Evolutionary conservation across 2,329 filamentous ascomycete species (phyloP).

Genomic region (Pseudocercospora fuligena): DNA sequence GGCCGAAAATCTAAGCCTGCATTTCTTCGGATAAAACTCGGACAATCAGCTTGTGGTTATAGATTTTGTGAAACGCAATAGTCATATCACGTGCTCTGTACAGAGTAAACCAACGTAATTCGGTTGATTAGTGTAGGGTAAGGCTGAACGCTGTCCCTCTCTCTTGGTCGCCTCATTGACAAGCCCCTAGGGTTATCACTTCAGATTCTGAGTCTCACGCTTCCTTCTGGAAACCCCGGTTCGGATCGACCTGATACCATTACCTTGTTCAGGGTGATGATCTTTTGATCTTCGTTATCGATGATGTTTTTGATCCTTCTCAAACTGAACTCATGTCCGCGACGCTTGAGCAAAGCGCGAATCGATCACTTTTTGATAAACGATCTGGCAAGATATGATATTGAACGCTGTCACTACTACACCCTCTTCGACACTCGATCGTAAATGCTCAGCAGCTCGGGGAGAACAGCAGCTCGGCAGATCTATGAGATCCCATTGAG

Average conservation of each 20-base stretch:
- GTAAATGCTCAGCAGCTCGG: neutral
- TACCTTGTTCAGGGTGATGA: neutral
- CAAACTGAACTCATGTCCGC: neutral
- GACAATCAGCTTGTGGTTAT: neutral
- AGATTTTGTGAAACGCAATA: neutral
- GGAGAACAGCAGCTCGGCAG: neutral
- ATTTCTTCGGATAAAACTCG: neutral
- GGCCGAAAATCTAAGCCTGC: too few relatives aligned
- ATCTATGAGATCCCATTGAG: neutral
- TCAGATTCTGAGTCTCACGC: constrained; percentile 6
- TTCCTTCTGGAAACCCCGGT: constrained; percentile 6
- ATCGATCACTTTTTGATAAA: neutral
- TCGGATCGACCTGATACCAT: neutral
- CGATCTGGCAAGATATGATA: neutral
- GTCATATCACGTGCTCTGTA: neutral
- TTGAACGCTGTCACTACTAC: neutral
- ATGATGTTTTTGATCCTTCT: neutral
- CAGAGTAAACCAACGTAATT: too few relatives aligned
- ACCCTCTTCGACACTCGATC: neutral
- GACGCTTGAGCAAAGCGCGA: neutral
- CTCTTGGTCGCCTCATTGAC: too few relatives aligned
- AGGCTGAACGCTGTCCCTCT: too few relatives aligned
- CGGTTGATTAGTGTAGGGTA: too few relatives aligned
- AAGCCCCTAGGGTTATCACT: neutral
- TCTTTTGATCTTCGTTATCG: too few relatives aligned